Percentiles rank a stretch among this genome's conserved stretches.
phyloP scores from a whole-genome alignment of 2,329 filamentous ascomycete genomes.

The Incumbomyces delicatus region DNA sequence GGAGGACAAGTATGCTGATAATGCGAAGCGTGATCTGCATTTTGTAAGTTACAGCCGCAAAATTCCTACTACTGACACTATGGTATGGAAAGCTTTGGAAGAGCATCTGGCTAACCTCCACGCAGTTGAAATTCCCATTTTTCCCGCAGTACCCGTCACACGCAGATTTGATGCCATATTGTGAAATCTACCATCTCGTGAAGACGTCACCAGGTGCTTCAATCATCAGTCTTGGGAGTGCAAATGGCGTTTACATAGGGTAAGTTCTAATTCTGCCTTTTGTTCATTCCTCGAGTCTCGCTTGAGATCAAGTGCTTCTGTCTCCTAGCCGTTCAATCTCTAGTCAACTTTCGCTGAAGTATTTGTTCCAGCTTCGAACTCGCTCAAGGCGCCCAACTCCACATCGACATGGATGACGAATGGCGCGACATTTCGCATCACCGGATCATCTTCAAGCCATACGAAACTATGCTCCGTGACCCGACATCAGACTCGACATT shows the following conservation, averaged over 20 bases:
- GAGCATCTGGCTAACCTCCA: not conserved
- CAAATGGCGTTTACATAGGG: conserved; percentile 20
- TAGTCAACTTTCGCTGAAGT: not conserved
- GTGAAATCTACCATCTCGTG: conserved; percentile 20
- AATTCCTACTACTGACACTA: no score
- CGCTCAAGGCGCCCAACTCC: conserved; percentile 18
- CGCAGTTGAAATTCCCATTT: conserved; percentile 19
- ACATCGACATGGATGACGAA: conserved; percentile 22
- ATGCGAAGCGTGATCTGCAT: conserved; percentile 18
- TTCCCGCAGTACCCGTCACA: conserved; percentile 16
- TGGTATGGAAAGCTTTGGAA: no score
- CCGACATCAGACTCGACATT: conserved; percentile 13
- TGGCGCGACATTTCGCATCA: conserved; percentile 21
- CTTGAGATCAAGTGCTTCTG: no score
- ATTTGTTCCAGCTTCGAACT: conserved; percentile 17
- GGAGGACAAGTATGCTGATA: conserved; percentile 19
- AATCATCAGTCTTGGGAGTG: conserved; percentile 19
- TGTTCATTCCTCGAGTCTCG: not conserved
- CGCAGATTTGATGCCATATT: conserved; percentile 18
- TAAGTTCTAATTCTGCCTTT: conserved; percentile 9
- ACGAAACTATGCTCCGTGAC: conserved; percentile 19
- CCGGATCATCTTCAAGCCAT: conserved; percentile 19
- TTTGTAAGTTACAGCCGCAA: conserved; percentile 12
- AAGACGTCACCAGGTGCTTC: conserved; percentile 20
- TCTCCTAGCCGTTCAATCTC: no score